Conservation (phyloP, 2,329 filamentous ascomycete species). For the Thielaviopsis punctulata region DNA sequence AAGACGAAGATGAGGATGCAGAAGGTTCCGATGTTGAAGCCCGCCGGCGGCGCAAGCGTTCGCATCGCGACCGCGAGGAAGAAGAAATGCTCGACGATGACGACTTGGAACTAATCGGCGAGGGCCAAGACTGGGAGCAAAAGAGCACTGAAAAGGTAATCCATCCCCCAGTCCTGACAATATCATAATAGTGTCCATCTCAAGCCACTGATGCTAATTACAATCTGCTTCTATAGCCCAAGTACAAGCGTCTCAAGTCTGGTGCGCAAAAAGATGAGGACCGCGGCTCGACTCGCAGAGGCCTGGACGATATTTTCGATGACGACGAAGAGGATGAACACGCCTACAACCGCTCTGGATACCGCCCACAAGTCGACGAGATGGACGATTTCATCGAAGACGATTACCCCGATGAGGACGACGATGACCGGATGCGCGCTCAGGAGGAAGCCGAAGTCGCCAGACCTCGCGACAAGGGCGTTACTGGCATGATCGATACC, state of each 20-base stretch:
- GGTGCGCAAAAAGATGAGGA: constrained; percentile 65
- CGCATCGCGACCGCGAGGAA: constrained; percentile 57
- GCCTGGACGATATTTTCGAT: constrained; percentile 83
- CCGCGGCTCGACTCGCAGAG: constrained; percentile 45
- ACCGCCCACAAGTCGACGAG: constrained; percentile 53
- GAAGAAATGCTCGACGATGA: constrained; percentile 90
- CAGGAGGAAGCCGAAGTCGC: constrained; percentile 81
- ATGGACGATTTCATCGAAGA: constrained; percentile 96
- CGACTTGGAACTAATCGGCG: constrained; percentile 86
- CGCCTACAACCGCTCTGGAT: constrained; percentile 29
- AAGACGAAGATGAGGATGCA: constrained; percentile 57
- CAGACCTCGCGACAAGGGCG: constrained; percentile 54
- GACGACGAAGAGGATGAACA: constrained; percentile 63
- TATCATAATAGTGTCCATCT: background rate
- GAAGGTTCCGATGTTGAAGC: constrained; percentile 42
- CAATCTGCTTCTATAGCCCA: constrained; percentile 38
- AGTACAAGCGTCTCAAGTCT: constrained; percentile 92
- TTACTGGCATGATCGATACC: constrained; percentile 55
- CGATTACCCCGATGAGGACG: constrained; percentile 67
- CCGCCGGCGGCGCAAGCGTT: constrained; percentile 56
- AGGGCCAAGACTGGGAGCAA: constrained; percentile 45
- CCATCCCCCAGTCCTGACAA: background rate
- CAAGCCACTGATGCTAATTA: background rate
- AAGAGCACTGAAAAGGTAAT: constrained; percentile 53
- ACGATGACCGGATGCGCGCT: constrained; percentile 56